Conservation (phyloP, 176 grass and related monocot species). For the Bromus sterilis region DNA sequence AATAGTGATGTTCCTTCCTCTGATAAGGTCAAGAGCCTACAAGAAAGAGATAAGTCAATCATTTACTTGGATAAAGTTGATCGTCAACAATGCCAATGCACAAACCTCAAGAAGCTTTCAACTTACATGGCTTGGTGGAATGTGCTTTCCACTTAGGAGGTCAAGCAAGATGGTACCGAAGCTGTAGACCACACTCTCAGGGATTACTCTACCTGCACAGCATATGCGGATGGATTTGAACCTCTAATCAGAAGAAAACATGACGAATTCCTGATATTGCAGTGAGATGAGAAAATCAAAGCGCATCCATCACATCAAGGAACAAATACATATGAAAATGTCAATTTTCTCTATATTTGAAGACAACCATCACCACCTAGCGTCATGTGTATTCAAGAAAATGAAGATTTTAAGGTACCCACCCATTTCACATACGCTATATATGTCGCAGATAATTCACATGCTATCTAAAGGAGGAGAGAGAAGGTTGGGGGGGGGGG, state of each 20-base stretch:
- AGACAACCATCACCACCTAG: neutral
- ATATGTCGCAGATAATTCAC: too few relatives aligned
- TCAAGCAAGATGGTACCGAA: constrained; percentile 90
- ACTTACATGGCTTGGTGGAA: constrained; percentile 90
- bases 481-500: too few relatives aligned
- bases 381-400: too few relatives aligned
- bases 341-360: neutral
- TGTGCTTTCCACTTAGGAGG: constrained; percentile 90
- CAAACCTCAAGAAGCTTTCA: neutral
- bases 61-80: neutral
- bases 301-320: neutral
- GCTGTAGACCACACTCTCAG: constrained; percentile 91
- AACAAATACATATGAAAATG: neutral
- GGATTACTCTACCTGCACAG: constrained; percentile 78
- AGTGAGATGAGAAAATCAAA: neutral
- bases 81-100: neutral
- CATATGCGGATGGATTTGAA: neutral
- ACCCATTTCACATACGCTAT: too few relatives aligned
- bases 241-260: neutral
- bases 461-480: too few relatives aligned
- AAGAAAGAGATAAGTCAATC: neutral
- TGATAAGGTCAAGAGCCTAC: constrained; percentile 87
- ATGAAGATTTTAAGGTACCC: too few relatives aligned
- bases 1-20: constrained; percentile 53
- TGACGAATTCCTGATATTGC: neutral